Conservation (phyloP, 2,329 filamentous ascomycete species). For the Fusarium burgessii region DNA sequence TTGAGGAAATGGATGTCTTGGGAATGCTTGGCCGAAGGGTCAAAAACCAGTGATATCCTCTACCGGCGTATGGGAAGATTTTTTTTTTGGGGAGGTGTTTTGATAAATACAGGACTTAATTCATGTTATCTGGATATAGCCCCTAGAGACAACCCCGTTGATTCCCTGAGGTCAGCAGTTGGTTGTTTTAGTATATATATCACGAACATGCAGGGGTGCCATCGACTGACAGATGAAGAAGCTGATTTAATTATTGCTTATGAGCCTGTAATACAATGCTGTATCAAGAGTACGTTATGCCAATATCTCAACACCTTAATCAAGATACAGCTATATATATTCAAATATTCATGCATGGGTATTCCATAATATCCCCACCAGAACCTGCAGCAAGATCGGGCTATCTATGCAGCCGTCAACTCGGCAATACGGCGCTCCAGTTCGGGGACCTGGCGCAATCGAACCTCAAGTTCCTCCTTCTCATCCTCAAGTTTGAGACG, state of each 20-base stretch:
- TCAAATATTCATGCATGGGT: slow-evolving; percentile 6
- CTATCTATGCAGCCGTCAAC: slow-evolving; percentile 62
- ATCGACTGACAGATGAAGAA: background rate
- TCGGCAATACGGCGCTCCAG: slow-evolving; percentile 87
- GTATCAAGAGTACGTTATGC: background rate
- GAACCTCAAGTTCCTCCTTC: slow-evolving; percentile 91
- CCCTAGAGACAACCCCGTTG: no score
- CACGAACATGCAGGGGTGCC: background rate
- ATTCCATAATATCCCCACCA: slow-evolving; percentile 1
- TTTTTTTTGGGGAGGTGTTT: background rate
- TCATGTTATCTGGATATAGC: background rate
- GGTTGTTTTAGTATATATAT: background rate
- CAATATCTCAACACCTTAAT: background rate
- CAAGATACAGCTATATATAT: background rate
- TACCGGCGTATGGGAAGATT: no score
- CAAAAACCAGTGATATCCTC: background rate
- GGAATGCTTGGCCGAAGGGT: background rate
- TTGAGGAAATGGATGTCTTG: background rate
- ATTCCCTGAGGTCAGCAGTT: background rate
- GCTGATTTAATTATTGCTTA: background rate
- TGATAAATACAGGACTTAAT: background rate
- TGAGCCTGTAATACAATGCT: slow-evolving; percentile 1
- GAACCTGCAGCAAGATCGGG: background rate
- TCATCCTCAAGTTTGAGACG: slow-evolving; percentile 92
- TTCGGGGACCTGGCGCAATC: slow-evolving; percentile 87